Conservation (phyloP, 495 filamentous ascomycete genomes). For the Aspergillus coremiiformis region DNA sequence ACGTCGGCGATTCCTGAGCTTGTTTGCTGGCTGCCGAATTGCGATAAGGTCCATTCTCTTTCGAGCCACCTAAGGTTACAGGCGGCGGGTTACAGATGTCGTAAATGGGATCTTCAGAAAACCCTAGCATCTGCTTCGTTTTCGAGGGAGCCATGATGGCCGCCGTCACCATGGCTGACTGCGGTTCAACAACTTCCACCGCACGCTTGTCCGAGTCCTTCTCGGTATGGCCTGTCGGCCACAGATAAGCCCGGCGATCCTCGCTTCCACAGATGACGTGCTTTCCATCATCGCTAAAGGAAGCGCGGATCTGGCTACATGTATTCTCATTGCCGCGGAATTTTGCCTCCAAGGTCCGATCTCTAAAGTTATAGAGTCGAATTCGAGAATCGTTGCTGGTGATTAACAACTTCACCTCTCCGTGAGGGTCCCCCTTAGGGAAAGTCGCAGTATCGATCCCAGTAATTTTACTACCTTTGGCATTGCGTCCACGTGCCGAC, state of each 20-base stretch:
- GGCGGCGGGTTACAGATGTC: constrained; percentile 95
- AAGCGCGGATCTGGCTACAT: constrained; percentile 85
- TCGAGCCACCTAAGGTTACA: constrained; percentile 62
- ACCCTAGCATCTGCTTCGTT: constrained; percentile 67
- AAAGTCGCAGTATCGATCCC: constrained; percentile 73
- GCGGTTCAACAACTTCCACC: constrained; percentile 82
- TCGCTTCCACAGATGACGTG: constrained; percentile 94
- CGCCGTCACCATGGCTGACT: constrained; percentile 79
- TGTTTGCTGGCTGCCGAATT: constrained; percentile 44
- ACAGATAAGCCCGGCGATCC: constrained; percentile 82
- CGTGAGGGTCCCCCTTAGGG: constrained; percentile 53
- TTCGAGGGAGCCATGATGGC: constrained; percentile 75
- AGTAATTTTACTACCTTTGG: constrained; percentile 95
- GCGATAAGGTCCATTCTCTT: constrained; percentile 17
- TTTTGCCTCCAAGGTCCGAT: constrained; percentile 79
- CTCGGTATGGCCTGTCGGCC: constrained; percentile 58
- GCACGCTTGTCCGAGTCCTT: constrained; percentile 72
- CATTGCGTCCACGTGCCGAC: constrained; percentile 83
- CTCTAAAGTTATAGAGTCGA: constrained; percentile 79
- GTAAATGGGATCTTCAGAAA: constrained; percentile 86
- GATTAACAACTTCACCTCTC: constrained; percentile 77
- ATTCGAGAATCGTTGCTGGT: constrained; percentile 94
- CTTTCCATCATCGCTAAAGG: constrained; percentile 78
- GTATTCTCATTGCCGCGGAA: constrained; percentile 89
- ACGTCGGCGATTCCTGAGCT: constrained; percentile 57